These are phyloP conservation scores for Wickerhamiella spandovensis DNA, from an alignment of 805 yeast species.

Conservation along the genomic window DNA sequence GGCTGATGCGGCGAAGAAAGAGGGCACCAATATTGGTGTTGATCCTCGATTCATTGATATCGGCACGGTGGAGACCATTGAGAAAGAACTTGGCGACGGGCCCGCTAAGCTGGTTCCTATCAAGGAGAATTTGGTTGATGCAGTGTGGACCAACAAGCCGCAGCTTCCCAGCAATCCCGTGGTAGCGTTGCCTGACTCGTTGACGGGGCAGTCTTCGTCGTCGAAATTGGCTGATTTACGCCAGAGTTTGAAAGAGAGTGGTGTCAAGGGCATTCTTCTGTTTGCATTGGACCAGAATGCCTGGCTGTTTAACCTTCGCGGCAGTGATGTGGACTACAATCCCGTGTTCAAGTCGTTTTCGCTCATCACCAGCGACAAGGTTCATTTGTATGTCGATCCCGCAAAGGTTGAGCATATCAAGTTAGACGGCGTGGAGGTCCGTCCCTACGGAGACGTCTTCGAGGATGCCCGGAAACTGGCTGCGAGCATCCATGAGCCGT, in stretches of 20 bases:
- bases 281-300: constrained; percentile 81
- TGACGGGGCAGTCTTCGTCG: constrained; percentile 49
- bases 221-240: constrained; percentile 41
- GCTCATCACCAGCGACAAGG: constrained; percentile 30
- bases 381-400: constrained; percentile 43
- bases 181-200: constrained; percentile 36
- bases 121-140: constrained; percentile 56
- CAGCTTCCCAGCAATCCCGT: constrained; percentile 38
- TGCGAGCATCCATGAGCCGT: background rate
- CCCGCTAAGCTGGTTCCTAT: constrained; percentile 37
- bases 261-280: constrained; percentile 37
- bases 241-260: constrained; percentile 19
- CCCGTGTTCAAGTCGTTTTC: constrained; percentile 76
- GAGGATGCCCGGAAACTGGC: constrained; percentile 29
- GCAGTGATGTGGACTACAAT: constrained; percentile 67
- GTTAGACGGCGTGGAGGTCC: constrained; percentile 35
- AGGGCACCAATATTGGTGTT: constrained; percentile 50
- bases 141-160: constrained; percentile 68
- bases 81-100: constrained; percentile 11
- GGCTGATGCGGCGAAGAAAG: constrained; percentile 38
- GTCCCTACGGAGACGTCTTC: constrained; percentile 48
- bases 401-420: constrained; percentile 25
- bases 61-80: constrained; percentile 24
- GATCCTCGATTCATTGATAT: constrained; percentile 60
- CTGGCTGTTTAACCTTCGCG: constrained; percentile 79